Evolutionary conservation across 2,329 filamentous ascomycete genomes (phyloP).

Genomic region (Diaporthe vexans): DNA sequence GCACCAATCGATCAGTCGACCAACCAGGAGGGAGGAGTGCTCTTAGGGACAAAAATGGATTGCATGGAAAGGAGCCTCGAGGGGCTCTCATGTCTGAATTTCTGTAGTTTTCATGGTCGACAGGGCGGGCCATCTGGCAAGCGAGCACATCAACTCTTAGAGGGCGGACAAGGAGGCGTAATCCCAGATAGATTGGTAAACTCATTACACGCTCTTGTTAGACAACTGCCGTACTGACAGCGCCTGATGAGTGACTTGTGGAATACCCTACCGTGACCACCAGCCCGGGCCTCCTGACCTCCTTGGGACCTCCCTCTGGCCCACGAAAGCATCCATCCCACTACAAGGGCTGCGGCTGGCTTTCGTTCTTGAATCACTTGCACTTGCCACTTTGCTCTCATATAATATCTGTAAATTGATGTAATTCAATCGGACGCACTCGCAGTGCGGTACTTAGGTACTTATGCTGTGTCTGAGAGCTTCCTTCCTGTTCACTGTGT

Average conservation of each 20-base stretch:
- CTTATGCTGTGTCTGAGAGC: neutral
- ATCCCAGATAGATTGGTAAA: slow-evolving; percentile 42
- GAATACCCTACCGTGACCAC: no score
- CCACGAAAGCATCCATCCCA: neutral
- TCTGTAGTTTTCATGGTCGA: slow-evolving; percentile 24
- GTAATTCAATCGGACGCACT: neutral
- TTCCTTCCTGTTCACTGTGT: neutral
- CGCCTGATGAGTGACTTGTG: no score
- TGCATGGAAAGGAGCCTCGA: slow-evolving; percentile 36
- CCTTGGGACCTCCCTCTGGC: neutral
- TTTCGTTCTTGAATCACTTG: neutral
- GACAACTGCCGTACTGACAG: neutral
- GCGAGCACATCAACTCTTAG: slow-evolving; percentile 31
- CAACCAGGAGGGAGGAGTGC: slow-evolving; percentile 7
- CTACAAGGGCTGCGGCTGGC: neutral
- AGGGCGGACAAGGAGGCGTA: slow-evolving; percentile 37
- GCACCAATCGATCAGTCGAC: slow-evolving; percentile 16
- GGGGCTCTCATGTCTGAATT: slow-evolving; percentile 34
- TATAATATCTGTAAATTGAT: neutral
- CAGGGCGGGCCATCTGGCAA: slow-evolving; percentile 21
- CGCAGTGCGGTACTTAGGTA: no score
- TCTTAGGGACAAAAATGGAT: slow-evolving; percentile 21
- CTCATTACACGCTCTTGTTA: slow-evolving; percentile 26
- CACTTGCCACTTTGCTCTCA: neutral
- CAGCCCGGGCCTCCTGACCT: no score